Evolutionary conservation across 345 rosid species (phyloP), one percentile per base, ranked within the genome.

Genomic region (Moricandia arvensis): DNA sequence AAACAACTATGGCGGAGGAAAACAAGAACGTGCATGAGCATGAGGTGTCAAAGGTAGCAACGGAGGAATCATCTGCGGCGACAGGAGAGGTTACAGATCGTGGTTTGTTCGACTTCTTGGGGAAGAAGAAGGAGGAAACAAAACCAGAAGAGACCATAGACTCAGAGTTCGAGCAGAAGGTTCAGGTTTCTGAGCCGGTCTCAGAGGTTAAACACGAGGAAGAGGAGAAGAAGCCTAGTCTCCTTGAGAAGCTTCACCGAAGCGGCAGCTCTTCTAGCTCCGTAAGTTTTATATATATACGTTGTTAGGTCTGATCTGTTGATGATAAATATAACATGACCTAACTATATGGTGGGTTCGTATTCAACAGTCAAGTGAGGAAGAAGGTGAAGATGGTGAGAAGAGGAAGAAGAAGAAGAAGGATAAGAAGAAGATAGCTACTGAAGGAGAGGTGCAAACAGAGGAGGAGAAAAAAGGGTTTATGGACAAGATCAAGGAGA

Each of bases 201-300:
- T 65, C 67, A 8, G 78, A 49, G 80, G 53, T 71, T 80, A 71
- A 60, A 60, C 69, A 54, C 7, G 81, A 73, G 16, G 79, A 80
- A 53, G 85, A 80, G 33, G 84, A 83, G 82, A 85, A 91, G 82
- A 85, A 90, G 68, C 85, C 55, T 17, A 55, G 83, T 55, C 84
- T 91, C 16, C 63, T 87, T 13, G 93, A 87, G 60, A 91, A 95
- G 84, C 85, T 95, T 72, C 92, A 85, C 75, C 87, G 88, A 67
- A 80, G 85, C 1, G 79, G 63, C 71, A 90, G 93, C 85, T 89
- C 93, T 81, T 88, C 93, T n/a, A 88, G 96, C 87, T 94, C 97
- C 38, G 99, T 95, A 87, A 95, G 99, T 88, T 9, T 4, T 38
- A 38, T 38, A 38, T 38, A 34, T 34, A 34, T 64, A 0, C 29